These are phyloP conservation scores for Dendrobium nobile DNA, from an alignment of 106 monocot species.

Conservation along the genomic window DNA sequence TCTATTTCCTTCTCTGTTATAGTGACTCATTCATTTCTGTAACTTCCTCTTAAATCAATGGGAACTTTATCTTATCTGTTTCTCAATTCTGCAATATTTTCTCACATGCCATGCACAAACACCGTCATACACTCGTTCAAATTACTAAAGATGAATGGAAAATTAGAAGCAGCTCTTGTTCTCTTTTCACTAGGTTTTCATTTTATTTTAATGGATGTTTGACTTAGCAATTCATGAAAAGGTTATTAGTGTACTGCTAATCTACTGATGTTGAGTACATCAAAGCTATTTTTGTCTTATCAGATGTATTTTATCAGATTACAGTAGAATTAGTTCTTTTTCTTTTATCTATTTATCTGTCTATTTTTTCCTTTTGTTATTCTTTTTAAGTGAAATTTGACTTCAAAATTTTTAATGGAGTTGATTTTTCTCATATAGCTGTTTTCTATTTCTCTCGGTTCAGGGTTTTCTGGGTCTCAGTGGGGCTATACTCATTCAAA, in stretches of 20 bases:
- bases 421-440: not conserved
- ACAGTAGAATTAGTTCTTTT: not conserved
- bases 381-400: too few relatives aligned
- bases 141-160: too few relatives aligned
- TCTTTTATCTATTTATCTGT: not conserved
- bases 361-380: too few relatives aligned
- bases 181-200: not conserved
- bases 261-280: not conserved
- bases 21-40: too few relatives aligned
- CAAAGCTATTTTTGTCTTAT: not conserved
- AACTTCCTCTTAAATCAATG: too few relatives aligned
- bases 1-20: too few relatives aligned
- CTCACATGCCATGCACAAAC: too few relatives aligned
- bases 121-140: too few relatives aligned
- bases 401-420: too few relatives aligned
- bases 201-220: not conserved
- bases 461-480: conserved; percentile 91
- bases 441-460: not conserved
- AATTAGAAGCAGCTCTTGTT: too few relatives aligned
- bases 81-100: too few relatives aligned
- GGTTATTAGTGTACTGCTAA: not conserved
- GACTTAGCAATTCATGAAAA: not conserved
- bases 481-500: conserved; percentile 77
- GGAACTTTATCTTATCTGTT: too few relatives aligned
- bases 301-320: not conserved